These are phyloP conservation scores for Grosmannia serpens DNA, from an alignment of 2,329 filamentous ascomycete species.

Conservation along the genomic window DNA sequence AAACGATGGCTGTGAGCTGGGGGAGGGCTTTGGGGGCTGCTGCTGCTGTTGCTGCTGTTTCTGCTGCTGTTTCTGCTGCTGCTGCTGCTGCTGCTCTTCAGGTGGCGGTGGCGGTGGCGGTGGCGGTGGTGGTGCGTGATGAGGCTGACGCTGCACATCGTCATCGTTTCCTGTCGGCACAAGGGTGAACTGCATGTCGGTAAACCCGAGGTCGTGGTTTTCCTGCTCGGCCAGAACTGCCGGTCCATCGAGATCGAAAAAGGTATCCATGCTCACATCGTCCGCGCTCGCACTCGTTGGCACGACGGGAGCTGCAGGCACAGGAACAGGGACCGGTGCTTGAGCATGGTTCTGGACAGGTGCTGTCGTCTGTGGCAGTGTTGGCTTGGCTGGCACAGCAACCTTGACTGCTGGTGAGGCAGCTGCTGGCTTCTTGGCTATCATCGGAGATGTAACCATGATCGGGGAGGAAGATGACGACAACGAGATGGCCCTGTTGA, in stretches of 20 bases:
- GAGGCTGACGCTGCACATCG: constrained; percentile 6
- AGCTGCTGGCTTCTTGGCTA: constrained; percentile 6
- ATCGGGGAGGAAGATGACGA: constrained; percentile 7
- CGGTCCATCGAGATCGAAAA: constrained; percentile 8
- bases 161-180: constrained; percentile 25
- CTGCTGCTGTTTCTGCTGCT: background rate
- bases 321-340: constrained; percentile 6
- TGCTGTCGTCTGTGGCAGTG: constrained; percentile 2
- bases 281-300: constrained; percentile 7
- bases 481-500: constrained; percentile 7
- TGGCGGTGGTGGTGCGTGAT: background rate
- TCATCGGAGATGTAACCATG: constrained; percentile 13
- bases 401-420: background rate
- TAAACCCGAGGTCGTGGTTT: constrained; percentile 36
- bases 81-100: background rate
- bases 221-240: constrained; percentile 4
- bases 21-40: background rate
- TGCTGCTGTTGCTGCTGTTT: background rate
- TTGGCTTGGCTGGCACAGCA: constrained; percentile 4
- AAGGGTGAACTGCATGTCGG: constrained; percentile 44
- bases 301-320: constrained; percentile 12
- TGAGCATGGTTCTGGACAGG: constrained; percentile 15
- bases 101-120: background rate
- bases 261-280: constrained; percentile 7
- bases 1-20: background rate